Evolutionary conservation across 2,329 filamentous ascomycete genomes (phyloP), one percentile per base, ranked within the genome.

Genomic region (Ceratocystis variospora): DNA sequence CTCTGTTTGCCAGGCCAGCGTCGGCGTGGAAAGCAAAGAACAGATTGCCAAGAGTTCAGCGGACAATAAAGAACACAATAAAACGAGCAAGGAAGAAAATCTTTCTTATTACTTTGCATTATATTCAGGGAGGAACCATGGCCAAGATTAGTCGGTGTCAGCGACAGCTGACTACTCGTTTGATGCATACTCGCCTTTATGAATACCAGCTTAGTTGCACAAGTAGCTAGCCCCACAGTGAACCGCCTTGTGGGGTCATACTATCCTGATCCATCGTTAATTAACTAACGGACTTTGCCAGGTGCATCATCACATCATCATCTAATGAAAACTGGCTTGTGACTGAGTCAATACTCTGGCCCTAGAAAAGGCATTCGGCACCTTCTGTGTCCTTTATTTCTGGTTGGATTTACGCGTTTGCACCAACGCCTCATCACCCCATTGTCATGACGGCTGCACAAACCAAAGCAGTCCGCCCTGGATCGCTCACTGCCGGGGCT

Each of bases 381-480:
- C 17, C 28, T 41, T 33, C 55, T 59, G 55, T 15, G 5, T 37
- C 17, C 8, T 37, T 59, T 25, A 59, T 44, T 31, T 33, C n/a
- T n/a, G 19, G 19, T 15, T 8, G 6, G n/a, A 15, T 48, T 12
- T 17, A 28, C 7, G 15, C 17, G n/a, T 17, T 57, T 28, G 19
- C 19, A 41, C 22, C n/a, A 6, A 41, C 6, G 3, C 6, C 22
- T 25, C n/a, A 33, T 19, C 25, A 12, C 28, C 22, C n/a, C 22
- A 19, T 28, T 15, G 48, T 31, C 44, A 65, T 65, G 64, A 65
- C 64, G 19, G 57, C 64, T 12, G 28, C 64, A 50, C 57, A 61
- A 25, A 46, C 63, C 19, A 65, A 65, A 28, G 45, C 45, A 22
- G 44, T 10, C 41, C 64, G 64, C 12, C 53, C 55, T 1, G 41